Evolutionary conservation across 176 grass and related monocot species (phyloP).

Genomic region (Bolboschoenus planiculmis): DNA sequence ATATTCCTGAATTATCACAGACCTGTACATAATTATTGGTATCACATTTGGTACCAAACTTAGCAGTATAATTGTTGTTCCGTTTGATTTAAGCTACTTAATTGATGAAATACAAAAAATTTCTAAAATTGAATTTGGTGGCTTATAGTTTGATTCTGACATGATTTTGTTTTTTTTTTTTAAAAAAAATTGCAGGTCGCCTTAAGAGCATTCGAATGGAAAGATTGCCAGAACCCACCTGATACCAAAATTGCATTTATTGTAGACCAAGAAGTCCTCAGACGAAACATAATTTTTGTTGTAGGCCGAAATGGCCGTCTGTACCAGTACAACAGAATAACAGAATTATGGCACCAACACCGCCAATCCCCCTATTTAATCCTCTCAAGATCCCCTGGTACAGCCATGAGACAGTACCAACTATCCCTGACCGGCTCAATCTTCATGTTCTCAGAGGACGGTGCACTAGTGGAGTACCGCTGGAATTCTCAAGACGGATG

Average conservation of each 20-base stretch:
- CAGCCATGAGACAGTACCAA: constrained; percentile 57
- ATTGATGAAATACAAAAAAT: neutral
- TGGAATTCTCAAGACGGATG: constrained; percentile 64
- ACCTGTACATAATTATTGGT: neutral
- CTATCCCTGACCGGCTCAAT: constrained; percentile 58
- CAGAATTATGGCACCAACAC: constrained; percentile 87
- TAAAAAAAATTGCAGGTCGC: constrained; percentile 43
- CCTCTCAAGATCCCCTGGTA: constrained; percentile 63
- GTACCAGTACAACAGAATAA: constrained; percentile 95
- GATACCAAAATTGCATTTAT: constrained; percentile 83
- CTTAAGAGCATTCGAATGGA: constrained; percentile 80
- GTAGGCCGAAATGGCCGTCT: constrained; percentile 57
- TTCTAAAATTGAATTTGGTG: neutral
- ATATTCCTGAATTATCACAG: neutral
- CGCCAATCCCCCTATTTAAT: constrained; percentile 88
- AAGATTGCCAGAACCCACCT: constrained; percentile 73
- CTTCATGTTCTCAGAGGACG: constrained; percentile 82
- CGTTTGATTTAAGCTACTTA: neutral
- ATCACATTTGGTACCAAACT: neutral
- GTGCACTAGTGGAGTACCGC: constrained; percentile 80
- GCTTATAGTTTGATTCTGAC: neutral
- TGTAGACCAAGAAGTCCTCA: constrained; percentile 77
- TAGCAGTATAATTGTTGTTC: neutral
- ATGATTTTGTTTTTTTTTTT: neutral
- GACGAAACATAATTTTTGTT: constrained; percentile 70